Evolutionary conservation across 371 early-diverging fungal genomes (phyloP).

Genomic region (Coemansia sp.): DNA sequence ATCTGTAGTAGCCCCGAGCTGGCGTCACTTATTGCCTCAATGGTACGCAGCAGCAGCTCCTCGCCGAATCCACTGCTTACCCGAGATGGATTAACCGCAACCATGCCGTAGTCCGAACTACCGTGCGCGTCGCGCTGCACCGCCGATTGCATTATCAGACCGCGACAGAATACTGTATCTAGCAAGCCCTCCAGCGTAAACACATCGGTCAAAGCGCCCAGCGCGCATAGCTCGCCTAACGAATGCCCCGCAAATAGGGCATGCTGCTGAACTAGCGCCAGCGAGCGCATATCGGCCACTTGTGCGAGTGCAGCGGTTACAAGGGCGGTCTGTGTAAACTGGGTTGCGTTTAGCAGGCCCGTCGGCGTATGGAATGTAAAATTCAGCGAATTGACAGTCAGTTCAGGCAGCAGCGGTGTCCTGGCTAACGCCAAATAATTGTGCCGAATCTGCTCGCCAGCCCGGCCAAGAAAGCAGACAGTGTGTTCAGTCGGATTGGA

Average conservation of each 20-base stretch:
- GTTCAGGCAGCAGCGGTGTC: conserved; percentile 84
- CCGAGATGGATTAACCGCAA: conserved; percentile 91
- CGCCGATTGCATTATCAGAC: conserved; percentile 95
- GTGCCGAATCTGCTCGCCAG: conserved; percentile 82
- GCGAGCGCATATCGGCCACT: conserved; percentile 89
- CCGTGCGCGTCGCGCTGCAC: conserved; percentile 81
- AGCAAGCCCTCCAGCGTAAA: conserved; percentile 79
- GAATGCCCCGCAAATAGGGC: conserved; percentile 95
- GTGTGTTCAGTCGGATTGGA: conserved; percentile 85
- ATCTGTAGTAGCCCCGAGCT: conserved; percentile 79
- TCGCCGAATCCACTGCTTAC: conserved; percentile 79
- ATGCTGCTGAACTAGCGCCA: conserved; percentile 79
- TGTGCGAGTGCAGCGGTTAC: conserved; percentile 89
- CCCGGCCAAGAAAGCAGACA: conserved; percentile 80
- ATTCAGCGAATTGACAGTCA: conserved; percentile 70
- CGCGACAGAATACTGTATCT: conserved; percentile 94
- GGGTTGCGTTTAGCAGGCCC: conserved; percentile 91
- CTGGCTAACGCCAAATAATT: conserved; percentile 55
- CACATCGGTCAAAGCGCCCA: conserved; percentile 83
- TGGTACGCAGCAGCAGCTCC: conserved; percentile 69
- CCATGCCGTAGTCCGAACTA: conserved; percentile 93
- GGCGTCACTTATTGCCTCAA: conserved; percentile 69
- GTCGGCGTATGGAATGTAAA: conserved; percentile 87
- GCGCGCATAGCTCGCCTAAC: conserved; percentile 92
- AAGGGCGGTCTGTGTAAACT: conserved; percentile 93